Evolutionary conservation across 805 yeast species (phyloP).

Genomic region (Lipomyces lipofer): DNA sequence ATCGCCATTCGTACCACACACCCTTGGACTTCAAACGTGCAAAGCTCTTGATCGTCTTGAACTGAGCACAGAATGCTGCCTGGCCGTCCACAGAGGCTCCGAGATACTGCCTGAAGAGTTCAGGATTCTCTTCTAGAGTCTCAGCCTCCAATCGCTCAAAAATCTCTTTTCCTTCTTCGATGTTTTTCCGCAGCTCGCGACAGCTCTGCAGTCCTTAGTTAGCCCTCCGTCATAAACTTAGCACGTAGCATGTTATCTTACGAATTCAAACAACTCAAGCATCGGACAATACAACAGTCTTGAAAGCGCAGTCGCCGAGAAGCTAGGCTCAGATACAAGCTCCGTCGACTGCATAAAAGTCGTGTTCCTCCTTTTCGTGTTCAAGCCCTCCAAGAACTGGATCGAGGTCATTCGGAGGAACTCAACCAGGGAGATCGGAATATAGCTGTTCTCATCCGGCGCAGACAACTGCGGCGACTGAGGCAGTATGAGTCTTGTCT

Average conservation of each 20-base stretch:
- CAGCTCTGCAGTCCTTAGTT: constrained; percentile 41
- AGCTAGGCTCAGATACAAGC: constrained; percentile 24
- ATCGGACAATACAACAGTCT: constrained; percentile 44
- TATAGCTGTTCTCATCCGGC: constrained; percentile 2
- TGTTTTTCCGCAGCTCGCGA: constrained; percentile 53
- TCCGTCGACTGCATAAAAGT: constrained; percentile 31
- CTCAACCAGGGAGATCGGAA: constrained; percentile 33
- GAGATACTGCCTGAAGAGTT: constrained; percentile 52
- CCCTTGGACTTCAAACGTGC: constrained; percentile 55
- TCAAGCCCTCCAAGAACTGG: constrained; percentile 37
- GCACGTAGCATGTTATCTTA: background rate
- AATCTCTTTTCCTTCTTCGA: constrained; percentile 50
- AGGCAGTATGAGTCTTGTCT: background rate
- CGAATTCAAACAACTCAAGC: constrained; percentile 52
- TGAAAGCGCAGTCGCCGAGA: constrained; percentile 45
- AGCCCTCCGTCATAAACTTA: background rate
- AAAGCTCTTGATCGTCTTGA: constrained; percentile 51
- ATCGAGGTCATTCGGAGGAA: constrained; percentile 36
- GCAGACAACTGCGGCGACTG: background rate
- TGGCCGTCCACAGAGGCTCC: constrained; percentile 44
- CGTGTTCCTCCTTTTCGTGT: constrained; percentile 29
- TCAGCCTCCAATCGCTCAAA: constrained; percentile 53
- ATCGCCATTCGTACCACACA: constrained; percentile 66
- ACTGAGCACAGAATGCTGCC: constrained; percentile 48
- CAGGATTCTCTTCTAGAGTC: constrained; percentile 50